These are phyloP conservation scores for Penicillium occitanis DNA, from an alignment of 2,329 filamentous ascomycete species.

Conservation along the genomic window DNA sequence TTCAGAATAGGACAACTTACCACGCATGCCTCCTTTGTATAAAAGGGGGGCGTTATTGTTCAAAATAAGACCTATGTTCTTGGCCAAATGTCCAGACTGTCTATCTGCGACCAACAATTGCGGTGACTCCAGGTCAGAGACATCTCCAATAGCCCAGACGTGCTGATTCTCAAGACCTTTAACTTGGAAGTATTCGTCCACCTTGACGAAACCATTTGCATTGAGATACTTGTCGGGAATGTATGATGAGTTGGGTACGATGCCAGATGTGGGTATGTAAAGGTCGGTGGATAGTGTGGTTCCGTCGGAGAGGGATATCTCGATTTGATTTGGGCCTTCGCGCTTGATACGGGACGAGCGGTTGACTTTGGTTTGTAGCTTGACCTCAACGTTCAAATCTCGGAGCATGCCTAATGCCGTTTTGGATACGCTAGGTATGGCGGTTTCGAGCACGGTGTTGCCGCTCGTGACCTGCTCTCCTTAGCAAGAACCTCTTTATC, in stretches of 20 bases:
- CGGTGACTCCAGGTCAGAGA: constrained; percentile 13
- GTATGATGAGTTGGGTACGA: constrained; percentile 17
- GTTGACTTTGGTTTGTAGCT: constrained; percentile 14
- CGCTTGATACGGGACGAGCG: background rate
- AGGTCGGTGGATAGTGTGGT: constrained; percentile 11
- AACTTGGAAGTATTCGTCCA: constrained; percentile 14
- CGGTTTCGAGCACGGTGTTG: constrained; percentile 3
- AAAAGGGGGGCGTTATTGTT: background rate
- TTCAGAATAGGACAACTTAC: background rate
- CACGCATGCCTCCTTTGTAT: constrained; percentile 9
- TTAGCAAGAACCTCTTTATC: background rate
- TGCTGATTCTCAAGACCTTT: constrained; percentile 18
- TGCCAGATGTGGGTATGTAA: constrained; percentile 17
- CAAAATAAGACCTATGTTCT: constrained; percentile 14
- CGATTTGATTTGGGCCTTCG: constrained; percentile 1
- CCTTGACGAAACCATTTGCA: constrained; percentile 15
- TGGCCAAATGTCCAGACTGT: constrained; percentile 17
- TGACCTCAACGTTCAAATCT: constrained; percentile 15
- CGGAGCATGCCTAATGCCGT: constrained; percentile 15
- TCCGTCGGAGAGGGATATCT: constrained; percentile 18
- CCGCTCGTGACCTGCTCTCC: constrained; percentile 15
- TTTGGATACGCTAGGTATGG: constrained; percentile 15
- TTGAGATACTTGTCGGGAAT: constrained; percentile 14
- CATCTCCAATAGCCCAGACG: constrained; percentile 19
- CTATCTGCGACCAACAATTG: constrained; percentile 11